Evolutionary conservation across 306 rosid species (phyloP).

Genomic region (Castanea mollissima): DNA sequence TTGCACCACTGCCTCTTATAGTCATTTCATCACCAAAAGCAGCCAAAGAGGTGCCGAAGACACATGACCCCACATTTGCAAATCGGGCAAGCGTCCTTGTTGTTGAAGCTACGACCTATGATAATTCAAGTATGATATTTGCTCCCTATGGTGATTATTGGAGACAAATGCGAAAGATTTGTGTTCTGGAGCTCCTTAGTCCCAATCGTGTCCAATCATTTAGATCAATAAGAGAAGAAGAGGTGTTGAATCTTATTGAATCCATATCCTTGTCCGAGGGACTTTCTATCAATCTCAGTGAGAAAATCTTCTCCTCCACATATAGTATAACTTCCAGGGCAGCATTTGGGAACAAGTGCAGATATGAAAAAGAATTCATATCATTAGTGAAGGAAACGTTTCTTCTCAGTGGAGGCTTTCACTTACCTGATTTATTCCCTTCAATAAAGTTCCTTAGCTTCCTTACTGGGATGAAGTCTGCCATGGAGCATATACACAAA

Average conservation of each 20-base stretch:
- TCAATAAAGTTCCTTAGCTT: not conserved
- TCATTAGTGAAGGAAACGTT: not conserved
- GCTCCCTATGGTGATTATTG: slow-evolving; percentile 22
- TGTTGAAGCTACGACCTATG: not conserved
- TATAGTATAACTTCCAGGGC: not conserved
- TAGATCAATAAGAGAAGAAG: slow-evolving; percentile 16
- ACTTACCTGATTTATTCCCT: slow-evolving; percentile 7
- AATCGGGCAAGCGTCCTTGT: not conserved
- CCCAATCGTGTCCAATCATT: slow-evolving; percentile 11
- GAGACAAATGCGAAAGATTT: slow-evolving; percentile 4
- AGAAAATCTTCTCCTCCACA: not conserved
- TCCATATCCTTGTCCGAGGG: not conserved
- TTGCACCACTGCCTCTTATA: not conserved
- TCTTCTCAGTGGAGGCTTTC: not conserved
- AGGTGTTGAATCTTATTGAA: not conserved
- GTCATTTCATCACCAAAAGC: slow-evolving; percentile 7
- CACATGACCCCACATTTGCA: not conserved
- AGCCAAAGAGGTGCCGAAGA: slow-evolving; percentile 1
- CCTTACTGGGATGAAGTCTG: slow-evolving; percentile 11
- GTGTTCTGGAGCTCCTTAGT: not conserved
- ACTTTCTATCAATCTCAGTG: not conserved
- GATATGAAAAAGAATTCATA: not conserved
- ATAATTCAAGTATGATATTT: not conserved
- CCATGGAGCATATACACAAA: not conserved
- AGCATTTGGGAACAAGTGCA: slow-evolving; percentile 4